Conservation (phyloP, 148 eudicot species). For the Rhododendron mucronatum region DNA sequence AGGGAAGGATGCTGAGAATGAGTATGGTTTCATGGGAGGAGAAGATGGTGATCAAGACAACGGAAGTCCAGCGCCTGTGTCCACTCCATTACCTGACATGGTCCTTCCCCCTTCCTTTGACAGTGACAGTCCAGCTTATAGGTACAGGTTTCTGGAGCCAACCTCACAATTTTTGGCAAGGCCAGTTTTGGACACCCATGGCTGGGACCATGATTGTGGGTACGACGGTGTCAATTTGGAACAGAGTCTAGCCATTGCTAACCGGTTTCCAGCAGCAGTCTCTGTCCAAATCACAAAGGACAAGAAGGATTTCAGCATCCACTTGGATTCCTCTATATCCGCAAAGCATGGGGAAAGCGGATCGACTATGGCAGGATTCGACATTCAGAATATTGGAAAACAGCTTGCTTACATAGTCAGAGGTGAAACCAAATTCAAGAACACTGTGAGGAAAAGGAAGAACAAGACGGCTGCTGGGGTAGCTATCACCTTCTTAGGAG, state of each 20-base stretch:
- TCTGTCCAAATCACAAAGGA: conserved; percentile 79
- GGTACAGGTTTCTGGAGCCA: conserved; percentile 91
- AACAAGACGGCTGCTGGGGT: conserved; percentile 74
- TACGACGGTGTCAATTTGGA: conserved; percentile 94
- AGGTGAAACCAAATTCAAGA: conserved; percentile 76
- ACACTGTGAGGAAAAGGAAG: conserved; percentile 35
- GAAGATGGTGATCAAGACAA: conserved; percentile 63
- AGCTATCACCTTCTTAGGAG: conserved; percentile 74
- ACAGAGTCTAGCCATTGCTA: conserved; percentile 63
- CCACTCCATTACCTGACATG: conserved; percentile 97
- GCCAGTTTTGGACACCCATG: conserved; percentile 90
- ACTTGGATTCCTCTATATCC: conserved; percentile 75
- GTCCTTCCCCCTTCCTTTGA: conserved; percentile 90
- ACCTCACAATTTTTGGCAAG: conserved; percentile 83
- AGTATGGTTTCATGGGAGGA: conserved; percentile 39
- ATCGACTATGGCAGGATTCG: conserved; percentile 81
- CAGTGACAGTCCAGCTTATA: conserved; percentile 74
- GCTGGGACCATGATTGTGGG: conserved; percentile 99
- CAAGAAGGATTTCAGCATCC: conserved; percentile 82
- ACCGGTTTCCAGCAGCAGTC: conserved; percentile 57
- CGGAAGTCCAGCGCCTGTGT: conserved; percentile 65
- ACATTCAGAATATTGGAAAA: conserved; percentile 78
- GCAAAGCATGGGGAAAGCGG: conserved; percentile 79
- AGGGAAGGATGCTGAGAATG: conserved; percentile 37
- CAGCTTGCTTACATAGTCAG: conserved; percentile 68